These are phyloP conservation scores for Agrostemma githago DNA, from an alignment of 148 eudicot genomes.

Conservation along the genomic window DNA sequence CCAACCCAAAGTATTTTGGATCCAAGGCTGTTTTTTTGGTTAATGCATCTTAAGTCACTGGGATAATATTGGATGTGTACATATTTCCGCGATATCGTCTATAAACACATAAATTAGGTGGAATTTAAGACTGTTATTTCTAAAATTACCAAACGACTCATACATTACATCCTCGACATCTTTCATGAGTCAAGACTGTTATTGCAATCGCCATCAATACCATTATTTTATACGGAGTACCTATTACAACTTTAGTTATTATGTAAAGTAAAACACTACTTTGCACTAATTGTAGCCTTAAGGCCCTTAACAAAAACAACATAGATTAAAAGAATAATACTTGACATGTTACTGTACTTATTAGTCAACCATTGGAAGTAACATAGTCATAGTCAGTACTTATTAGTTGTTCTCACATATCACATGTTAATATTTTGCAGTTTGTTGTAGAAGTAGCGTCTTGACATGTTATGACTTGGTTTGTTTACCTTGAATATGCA, in stretches of 20 bases:
- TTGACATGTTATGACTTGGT: constrained; percentile 3
- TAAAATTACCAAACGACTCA: neutral
- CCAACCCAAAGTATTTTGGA: neutral
- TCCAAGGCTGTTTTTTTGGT: neutral
- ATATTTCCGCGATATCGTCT: neutral
- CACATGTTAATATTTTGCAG: neutral
- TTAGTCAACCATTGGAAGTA: no score
- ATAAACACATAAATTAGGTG: neutral
- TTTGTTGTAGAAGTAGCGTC: neutral
- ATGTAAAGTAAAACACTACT: neutral
- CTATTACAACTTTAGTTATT: neutral
- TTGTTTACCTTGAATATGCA: constrained; percentile 28
- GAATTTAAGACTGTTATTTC: neutral
- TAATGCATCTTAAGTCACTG: neutral
- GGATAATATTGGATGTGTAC: constrained; percentile 3
- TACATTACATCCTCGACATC: neutral
- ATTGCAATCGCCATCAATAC: neutral
- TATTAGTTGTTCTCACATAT: neutral
- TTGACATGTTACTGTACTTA: neutral
- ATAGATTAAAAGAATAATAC: neutral
- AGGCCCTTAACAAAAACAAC: neutral
- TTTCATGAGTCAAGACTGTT: neutral
- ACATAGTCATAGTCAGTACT: no score
- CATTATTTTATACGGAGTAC: neutral
- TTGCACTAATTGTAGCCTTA: neutral